A percentile compares a stretch with the other conserved stretches of the same genome.
Conservation (phyloP, 2,329 filamentous ascomycete genomes). For the Trichophyton simii region DNA sequence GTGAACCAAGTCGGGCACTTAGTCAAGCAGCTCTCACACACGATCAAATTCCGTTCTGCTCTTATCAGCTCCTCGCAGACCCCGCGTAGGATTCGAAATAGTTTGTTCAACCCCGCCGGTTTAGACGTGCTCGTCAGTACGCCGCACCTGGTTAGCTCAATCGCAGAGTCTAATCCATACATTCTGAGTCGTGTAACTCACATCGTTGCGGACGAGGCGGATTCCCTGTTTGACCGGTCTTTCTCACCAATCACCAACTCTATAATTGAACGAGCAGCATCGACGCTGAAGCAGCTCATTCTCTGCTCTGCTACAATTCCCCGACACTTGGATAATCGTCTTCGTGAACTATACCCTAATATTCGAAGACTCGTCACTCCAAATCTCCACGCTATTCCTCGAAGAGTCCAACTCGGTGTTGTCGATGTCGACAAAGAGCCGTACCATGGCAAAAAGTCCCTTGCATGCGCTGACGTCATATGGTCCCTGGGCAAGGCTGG, state of each 20-base stretch:
- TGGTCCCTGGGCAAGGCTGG: slow-evolving; percentile 82
- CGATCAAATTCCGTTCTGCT: slow-evolving; percentile 73
- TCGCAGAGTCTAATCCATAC: slow-evolving; percentile 80
- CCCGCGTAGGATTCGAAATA: slow-evolving; percentile 67
- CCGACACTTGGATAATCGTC: slow-evolving; percentile 68
- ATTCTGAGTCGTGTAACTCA: slow-evolving; percentile 84
- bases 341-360: slow-evolving; percentile 69
- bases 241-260: slow-evolving; percentile 72
- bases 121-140: slow-evolving; percentile 81
- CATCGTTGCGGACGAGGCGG: slow-evolving; percentile 86
- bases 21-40: slow-evolving; percentile 71
- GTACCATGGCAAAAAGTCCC: slow-evolving; percentile 80
- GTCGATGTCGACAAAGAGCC: slow-evolving; percentile 86
- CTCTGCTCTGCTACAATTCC: slow-evolving; percentile 96
- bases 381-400: slow-evolving; percentile 89
- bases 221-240: slow-evolving; percentile 86
- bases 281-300: slow-evolving; percentile 73
- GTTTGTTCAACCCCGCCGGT: slow-evolving; percentile 66
- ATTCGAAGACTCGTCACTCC: slow-evolving; percentile 82
- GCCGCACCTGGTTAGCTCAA: slow-evolving; percentile 76
- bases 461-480: slow-evolving; percentile 89
- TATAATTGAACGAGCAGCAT: slow-evolving; percentile 68
- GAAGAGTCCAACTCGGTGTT: slow-evolving; percentile 84
- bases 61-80: slow-evolving; percentile 67
- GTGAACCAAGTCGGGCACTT: slow-evolving; percentile 75